Evolutionary conservation across 306 rosid species (phyloP).

Genomic region (Arachis stenosperma): DNA sequence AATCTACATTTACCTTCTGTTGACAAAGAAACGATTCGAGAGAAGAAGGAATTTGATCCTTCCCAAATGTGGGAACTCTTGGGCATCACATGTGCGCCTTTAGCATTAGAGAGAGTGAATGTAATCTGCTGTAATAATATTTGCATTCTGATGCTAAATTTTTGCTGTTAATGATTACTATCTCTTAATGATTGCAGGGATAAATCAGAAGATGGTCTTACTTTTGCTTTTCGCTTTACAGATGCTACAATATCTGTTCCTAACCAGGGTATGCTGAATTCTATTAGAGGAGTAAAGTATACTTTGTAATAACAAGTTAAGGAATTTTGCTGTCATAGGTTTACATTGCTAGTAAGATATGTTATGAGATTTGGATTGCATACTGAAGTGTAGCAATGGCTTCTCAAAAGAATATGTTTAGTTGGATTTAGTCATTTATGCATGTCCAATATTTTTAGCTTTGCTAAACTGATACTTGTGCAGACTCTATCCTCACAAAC

Average conservation of each 20-base stretch:
- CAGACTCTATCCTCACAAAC: neutral
- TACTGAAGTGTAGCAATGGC: slow-evolving; percentile 7
- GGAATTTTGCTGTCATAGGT: slow-evolving; percentile 13
- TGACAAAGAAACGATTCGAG: neutral
- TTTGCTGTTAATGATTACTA: slow-evolving; percentile 1
- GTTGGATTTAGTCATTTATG: slow-evolving; percentile 9
- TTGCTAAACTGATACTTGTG: neutral
- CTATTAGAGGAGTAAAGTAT: slow-evolving; percentile 25
- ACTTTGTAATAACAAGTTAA: neutral
- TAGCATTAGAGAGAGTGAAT: neutral
- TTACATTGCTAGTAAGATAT: neutral
- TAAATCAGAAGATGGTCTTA: slow-evolving; percentile 87
- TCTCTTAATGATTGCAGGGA: slow-evolving; percentile 66
- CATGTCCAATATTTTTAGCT: slow-evolving; percentile 22
- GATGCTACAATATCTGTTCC: slow-evolving; percentile 85
- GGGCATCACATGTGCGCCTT: slow-evolving; percentile 24
- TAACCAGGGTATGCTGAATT: slow-evolving; percentile 74
- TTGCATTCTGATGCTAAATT: slow-evolving; percentile 15
- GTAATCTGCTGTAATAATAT: slow-evolving; percentile 18
- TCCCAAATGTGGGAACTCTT: slow-evolving; percentile 1
- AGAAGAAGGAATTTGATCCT: neutral
- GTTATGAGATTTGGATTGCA: slow-evolving; percentile 7
- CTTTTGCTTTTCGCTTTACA: slow-evolving; percentile 97
- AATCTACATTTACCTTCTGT: slow-evolving; percentile 5
- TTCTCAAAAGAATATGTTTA: slow-evolving; percentile 8